These are phyloP conservation scores for Serendipita sp. DNA, from an alignment of 768 basidiomycete genomes.

Conservation along the genomic window DNA sequence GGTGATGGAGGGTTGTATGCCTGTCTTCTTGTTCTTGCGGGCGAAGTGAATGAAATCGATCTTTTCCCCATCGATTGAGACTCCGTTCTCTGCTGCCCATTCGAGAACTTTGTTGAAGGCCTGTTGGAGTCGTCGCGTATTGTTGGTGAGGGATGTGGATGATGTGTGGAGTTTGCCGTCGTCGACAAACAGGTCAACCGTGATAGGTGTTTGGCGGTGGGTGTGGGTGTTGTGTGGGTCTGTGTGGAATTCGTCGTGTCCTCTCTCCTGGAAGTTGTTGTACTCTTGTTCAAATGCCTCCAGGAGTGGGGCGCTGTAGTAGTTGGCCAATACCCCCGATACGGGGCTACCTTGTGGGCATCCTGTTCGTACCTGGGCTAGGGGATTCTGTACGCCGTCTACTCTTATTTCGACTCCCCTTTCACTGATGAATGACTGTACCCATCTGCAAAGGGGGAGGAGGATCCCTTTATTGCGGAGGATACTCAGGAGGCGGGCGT, in stretches of 20 bases:
- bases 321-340: background rate
- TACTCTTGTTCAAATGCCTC: background rate
- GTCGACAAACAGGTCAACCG: conserved; percentile 5
- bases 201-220: background rate
- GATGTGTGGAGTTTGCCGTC: conserved; percentile 10
- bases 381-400: background rate
- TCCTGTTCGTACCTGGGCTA: background rate
- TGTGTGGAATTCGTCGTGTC: too few species aligned
- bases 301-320: background rate
- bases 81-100: conserved; percentile 2
- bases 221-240: background rate
- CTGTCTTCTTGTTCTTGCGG: background rate
- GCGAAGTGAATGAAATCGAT: conserved; percentile 8
- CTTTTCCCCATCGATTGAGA: conserved; percentile 7
- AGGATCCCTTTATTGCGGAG: background rate
- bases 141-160: conserved; percentile 6
- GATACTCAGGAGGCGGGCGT: background rate
- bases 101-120: background rate
- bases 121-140: background rate
- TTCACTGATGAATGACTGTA: background rate
- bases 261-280: too few species aligned
- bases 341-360: background rate
- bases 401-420: background rate
- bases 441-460: background rate
- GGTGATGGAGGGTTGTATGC: too few species aligned